Evolutionary conservation across 306 rosid species (phyloP), one percentile per base, ranked within the genome.

Genomic region (Trichosanthes truncata): DNA sequence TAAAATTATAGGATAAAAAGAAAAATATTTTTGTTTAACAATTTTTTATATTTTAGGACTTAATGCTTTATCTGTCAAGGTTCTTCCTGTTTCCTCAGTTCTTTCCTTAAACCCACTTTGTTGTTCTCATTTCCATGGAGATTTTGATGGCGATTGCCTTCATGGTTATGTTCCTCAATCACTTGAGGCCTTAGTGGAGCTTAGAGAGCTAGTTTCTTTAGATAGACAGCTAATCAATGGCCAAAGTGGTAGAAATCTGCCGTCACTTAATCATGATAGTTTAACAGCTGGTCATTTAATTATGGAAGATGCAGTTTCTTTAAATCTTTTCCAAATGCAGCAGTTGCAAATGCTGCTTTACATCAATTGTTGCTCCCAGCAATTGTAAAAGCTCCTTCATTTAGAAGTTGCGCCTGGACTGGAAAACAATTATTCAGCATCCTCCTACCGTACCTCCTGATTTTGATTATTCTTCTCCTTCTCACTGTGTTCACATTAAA

Each of bases 81-180:
- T 96, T 79, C 97, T 96, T 82, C 99, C 94, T 1, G 85, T 88
- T 45, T 74, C 78, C 4, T 81, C 93, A 48, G 98, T 86, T 17
- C 88, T 91, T 48, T 87, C 97, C 3, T 83, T 96, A 55, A 96
- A 96, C 77, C 99, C 99, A 68, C 82, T 91, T 12, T 96, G 98
- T 48, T 96, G 98, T 85, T 93, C 98, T 31, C 99, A 98, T 53
- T 80, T 96, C 61, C 92, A 94, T 69, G 99, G 97, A 31, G 99
- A 96, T 85, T 96, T 96, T 88, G 99, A 93, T 83, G 99, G 99
- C 13, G 99, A 93, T 87, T 96, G 98, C 80, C 93, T 96, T 80
- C 99, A 91, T 61, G 99, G 99, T 7, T 93, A 91, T 82, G 82
- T 96, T 89, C 93, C 99, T 43, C 97, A 96, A 80, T 89, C 99